These are phyloP conservation scores for Arabidopsis arenosa DNA, from an alignment of 345 rosid species.

Conservation along the genomic window DNA sequence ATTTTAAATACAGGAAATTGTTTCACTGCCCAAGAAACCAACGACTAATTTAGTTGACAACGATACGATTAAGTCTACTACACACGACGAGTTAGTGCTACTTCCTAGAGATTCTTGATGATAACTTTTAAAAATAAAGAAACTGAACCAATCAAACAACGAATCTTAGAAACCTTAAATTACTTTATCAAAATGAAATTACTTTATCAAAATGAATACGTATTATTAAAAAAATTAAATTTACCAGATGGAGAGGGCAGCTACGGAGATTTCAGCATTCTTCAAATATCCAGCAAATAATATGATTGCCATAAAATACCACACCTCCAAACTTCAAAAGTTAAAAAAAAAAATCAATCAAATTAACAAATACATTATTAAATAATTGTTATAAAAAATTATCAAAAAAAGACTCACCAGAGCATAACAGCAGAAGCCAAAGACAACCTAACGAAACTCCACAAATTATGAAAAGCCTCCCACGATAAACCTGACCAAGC, in stretches of 20 bases:
- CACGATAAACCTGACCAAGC: conserved; percentile 86
- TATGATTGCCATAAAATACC: conserved; percentile 84
- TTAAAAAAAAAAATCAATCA: neutral
- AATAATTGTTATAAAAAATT: neutral
- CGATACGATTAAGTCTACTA: conserved; percentile 2
- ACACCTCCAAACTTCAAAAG: conserved; percentile 64
- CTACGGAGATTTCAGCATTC: conserved; percentile 80
- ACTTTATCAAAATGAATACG: neutral
- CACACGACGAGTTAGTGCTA: conserved; percentile 17
- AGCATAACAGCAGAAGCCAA: conserved; percentile 94
- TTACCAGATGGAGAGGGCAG: conserved; percentile 86
- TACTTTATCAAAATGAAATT: neutral
- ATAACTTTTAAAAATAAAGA: neutral
- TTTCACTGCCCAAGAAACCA: conserved; percentile 45
- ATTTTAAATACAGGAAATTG: neutral
- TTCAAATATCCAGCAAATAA: conserved; percentile 82
- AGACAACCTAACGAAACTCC: conserved; percentile 75
- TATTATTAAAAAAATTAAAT: neutral
- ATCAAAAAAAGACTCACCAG: conserved; percentile 57
- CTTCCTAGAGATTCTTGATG: conserved; percentile 27
- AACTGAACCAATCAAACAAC: neutral
- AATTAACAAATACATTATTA: neutral
- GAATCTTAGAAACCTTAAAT: neutral
- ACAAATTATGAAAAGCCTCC: conserved; percentile 76
- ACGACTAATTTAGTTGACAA: conserved; percentile 9